Evolutionary conservation across 2,329 filamentous ascomycete species (phyloP), one percentile per base, ranked within the genome.

Genomic region (Fusarium nurragi): DNA sequence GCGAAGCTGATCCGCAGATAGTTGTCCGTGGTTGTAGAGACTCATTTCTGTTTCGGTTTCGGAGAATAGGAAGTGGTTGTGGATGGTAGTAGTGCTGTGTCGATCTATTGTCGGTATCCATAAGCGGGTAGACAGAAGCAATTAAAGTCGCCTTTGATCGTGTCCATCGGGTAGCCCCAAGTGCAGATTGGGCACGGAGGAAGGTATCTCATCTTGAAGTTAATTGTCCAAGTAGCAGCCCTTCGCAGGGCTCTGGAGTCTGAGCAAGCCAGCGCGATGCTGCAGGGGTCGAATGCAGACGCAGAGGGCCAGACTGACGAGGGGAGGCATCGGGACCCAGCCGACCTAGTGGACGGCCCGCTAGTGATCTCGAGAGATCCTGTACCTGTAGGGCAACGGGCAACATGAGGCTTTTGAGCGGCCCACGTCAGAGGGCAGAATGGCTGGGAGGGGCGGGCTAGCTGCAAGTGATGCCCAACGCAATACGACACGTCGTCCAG

Each of bases 81-180:
- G 52, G 53, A 46, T 62, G 52, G 52, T 65, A 45, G 63, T 63
- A 60, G 47, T 65, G 64, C 58, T 48, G 37, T 68, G 65, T 68
- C 64, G 64, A 67, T 67, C 64, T 49, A 45, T 41, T 53, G 25
- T 67, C 60, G 60, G 60, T 68, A 65, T 65, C 64, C 64, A 68
- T 57, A 65, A 58, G 51, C 59, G 64, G 64, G 64, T 68, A 61
- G 64, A 43, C 55, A 47, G 28, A 48, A 62, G 64, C 54, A 61
- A 53, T 60, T 59, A 67, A 67, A 67, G 52, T 61, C 64, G 47
- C 53, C 52, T 47, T 26, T 30, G 46, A 21, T 22, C 21, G 23
- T 51, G 26, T 36, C 30, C 37, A 41, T 54, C 51, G 38, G 38
- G 59, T 56, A 56, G 39, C 57, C 54, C 43, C 9, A 19, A 13